Conservation (phyloP, 2,329 filamentous ascomycete genomes). For the Arthrobotrys sphaeroides region DNA sequence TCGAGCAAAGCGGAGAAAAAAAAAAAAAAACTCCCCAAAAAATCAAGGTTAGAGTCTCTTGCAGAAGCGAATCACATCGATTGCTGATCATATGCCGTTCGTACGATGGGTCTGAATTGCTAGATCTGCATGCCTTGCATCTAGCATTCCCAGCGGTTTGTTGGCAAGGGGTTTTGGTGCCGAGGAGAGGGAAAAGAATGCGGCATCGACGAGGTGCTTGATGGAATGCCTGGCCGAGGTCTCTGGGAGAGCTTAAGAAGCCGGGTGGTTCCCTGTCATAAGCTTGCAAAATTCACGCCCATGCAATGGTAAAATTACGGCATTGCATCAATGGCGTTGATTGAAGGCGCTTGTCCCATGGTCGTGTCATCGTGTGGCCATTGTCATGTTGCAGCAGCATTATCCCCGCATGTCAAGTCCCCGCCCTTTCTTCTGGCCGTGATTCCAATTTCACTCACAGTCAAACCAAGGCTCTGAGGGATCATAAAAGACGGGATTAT, state of each 20-base stretch:
- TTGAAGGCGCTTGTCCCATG: slow-evolving; percentile 42
- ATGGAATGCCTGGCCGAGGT: slow-evolving; percentile 7
- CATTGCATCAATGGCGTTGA: slow-evolving; percentile 53
- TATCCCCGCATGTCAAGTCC: slow-evolving; percentile 50
- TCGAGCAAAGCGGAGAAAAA: slow-evolving; percentile 46
- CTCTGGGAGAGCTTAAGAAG: slow-evolving; percentile 6
- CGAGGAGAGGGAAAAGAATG: slow-evolving; percentile 9
- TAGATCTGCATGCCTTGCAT: slow-evolving; percentile 46
- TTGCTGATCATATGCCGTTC: slow-evolving; percentile 46
- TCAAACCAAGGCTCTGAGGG: slow-evolving; percentile 17
- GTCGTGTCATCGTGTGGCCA: slow-evolving; percentile 50
- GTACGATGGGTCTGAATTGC: slow-evolving; percentile 30
- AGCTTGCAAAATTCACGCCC: slow-evolving; percentile 27
- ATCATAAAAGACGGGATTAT: slow-evolving; percentile 35
- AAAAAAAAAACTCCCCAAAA: no score
- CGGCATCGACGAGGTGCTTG: slow-evolving; percentile 20
- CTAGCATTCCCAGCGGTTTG: slow-evolving; percentile 13
- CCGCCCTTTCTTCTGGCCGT: slow-evolving; percentile 23
- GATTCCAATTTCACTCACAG: slow-evolving; percentile 26
- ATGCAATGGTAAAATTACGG: slow-evolving; percentile 47
- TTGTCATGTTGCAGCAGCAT: slow-evolving; percentile 49
- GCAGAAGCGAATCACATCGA: slow-evolving; percentile 50
- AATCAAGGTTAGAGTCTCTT: slow-evolving; percentile 33
- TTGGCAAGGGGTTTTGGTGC: slow-evolving; percentile 7
- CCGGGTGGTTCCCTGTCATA: slow-evolving; percentile 14